Evolutionary conservation across 805 yeast genomes (phyloP).

Genomic region (Saturnispora diversa): DNA sequence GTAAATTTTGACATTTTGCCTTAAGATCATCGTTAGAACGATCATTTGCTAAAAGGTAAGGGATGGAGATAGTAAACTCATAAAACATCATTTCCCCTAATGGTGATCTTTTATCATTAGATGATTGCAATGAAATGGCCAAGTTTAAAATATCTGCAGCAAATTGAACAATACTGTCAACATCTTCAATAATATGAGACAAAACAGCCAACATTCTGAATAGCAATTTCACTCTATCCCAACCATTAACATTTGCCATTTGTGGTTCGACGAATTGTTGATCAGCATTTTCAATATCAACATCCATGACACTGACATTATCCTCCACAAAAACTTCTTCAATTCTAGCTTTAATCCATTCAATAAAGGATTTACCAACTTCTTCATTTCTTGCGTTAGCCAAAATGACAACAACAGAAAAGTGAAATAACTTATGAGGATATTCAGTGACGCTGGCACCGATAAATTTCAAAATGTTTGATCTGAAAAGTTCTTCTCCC

Average conservation of each 20-base stretch:
- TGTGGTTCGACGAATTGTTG: constrained; percentile 14
- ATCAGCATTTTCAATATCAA: constrained; percentile 10
- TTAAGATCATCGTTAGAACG: constrained; percentile 25
- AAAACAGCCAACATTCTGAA: constrained; percentile 64
- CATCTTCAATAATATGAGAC: constrained; percentile 47
- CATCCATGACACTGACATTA: constrained; percentile 9
- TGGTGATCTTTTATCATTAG: constrained; percentile 37
- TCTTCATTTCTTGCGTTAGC: constrained; percentile 56
- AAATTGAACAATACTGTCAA: constrained; percentile 36
- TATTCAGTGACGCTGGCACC: constrained; percentile 73
- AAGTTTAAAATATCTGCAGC: constrained; percentile 45
- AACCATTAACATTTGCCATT: constrained; percentile 41
- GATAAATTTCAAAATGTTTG: constrained; percentile 52
- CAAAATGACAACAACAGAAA: constrained; percentile 58
- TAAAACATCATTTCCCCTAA: constrained; percentile 63
- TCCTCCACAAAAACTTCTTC: constrained; percentile 40
- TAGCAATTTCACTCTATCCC: constrained; percentile 63
- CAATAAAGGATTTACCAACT: constrained; percentile 63
- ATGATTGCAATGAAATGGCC: constrained; percentile 50
- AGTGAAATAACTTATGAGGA: constrained; percentile 78
- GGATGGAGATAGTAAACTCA: constrained; percentile 53
- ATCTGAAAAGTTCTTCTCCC: constrained; percentile 46
- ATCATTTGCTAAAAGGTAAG: constrained; percentile 36
- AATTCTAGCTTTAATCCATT: constrained; percentile 56
- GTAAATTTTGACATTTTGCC: constrained; percentile 35